Conservation (phyloP, 345 rosid species). For the Noccaea bulbosa region DNA sequence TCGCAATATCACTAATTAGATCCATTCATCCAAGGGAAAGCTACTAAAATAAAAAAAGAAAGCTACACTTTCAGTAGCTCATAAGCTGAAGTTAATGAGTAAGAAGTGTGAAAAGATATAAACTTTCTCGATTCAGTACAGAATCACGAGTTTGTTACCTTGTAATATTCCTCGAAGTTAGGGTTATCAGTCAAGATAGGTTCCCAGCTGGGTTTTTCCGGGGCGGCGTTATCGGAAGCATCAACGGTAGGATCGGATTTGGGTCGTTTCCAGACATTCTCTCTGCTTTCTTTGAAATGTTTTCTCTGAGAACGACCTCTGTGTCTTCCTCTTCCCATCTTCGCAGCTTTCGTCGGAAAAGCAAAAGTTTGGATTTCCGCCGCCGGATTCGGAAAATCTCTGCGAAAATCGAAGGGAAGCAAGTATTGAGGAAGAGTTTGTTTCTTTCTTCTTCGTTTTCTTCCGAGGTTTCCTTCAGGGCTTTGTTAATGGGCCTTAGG, state of each 20-base stretch:
- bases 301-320: slow-evolving; percentile 84
- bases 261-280: slow-evolving; percentile 84
- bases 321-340: slow-evolving; percentile 67
- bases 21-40: not conserved
- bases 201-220: slow-evolving; percentile 38
- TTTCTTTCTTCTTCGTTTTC: slow-evolving; percentile 11
- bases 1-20: slow-evolving; percentile 2
- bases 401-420: not conserved
- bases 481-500: slow-evolving; percentile 36
- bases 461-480: not conserved
- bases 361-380: slow-evolving; percentile 17
- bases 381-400: slow-evolving; percentile 34
- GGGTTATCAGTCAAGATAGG: slow-evolving; percentile 65
- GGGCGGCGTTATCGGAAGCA: slow-evolving; percentile 38
- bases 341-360: slow-evolving; percentile 16
- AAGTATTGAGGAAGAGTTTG: not conserved
- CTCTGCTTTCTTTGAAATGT: slow-evolving; percentile 83
- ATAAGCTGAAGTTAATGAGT: not conserved
- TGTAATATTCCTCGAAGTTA: slow-evolving; percentile 86
- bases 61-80: slow-evolving; percentile 15
- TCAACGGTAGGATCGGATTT: slow-evolving; percentile 60
- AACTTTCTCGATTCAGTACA: not conserved
- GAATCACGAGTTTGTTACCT: slow-evolving; percentile 49
- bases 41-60: not conserved
- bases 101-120: not conserved